Conservation (phyloP, 208 protist genomes). For the Crithidia thermophila region DNA sequence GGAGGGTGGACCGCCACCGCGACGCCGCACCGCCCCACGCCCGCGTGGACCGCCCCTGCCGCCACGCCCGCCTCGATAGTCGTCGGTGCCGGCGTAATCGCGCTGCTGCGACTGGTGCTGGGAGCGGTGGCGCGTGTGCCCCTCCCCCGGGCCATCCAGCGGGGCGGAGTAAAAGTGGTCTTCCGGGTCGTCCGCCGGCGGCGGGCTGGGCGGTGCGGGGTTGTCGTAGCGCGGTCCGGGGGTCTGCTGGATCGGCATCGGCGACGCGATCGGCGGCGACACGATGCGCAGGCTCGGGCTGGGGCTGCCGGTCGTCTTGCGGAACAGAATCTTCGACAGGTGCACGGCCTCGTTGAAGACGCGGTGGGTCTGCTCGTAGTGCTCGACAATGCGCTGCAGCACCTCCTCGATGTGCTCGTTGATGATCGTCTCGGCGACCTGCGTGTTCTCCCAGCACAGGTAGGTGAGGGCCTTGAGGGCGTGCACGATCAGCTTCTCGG, state of each 20-base stretch:
- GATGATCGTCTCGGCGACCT: conserved; percentile 89
- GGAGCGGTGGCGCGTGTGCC: background rate
- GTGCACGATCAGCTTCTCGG: conserved; percentile 92
- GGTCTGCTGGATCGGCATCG: conserved; percentile 74
- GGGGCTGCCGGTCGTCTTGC: conserved; percentile 74
- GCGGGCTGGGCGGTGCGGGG: conserved; percentile 58
- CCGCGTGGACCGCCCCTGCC: conserved; percentile 15
- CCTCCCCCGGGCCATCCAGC: conserved; percentile 18
- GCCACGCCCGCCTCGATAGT: conserved; percentile 13
- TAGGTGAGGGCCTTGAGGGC: conserved; percentile 93
- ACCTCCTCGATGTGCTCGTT: conserved; percentile 75
- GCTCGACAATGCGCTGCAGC: conserved; percentile 70
- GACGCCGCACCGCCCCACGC: conserved; percentile 24
- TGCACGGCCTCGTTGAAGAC: conserved; percentile 89
- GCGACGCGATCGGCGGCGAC: conserved; percentile 81
- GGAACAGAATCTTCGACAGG: conserved; percentile 90
- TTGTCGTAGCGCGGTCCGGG: conserved; percentile 34
- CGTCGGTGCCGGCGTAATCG: conserved; percentile 3
- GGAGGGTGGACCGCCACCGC: conserved; percentile 21
- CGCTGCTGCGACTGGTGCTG: background rate
- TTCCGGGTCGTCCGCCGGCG: conserved; percentile 35
- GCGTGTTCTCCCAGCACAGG: conserved; percentile 91
- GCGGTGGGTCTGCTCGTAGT: conserved; percentile 66
- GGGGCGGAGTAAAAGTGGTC: conserved; percentile 38
- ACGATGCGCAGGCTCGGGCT: conserved; percentile 58